Evolutionary conservation across 768 basidiomycete species (phyloP), one percentile per base, ranked within the genome.

Genomic region (Trichaptum fuscoviolaceum): DNA sequence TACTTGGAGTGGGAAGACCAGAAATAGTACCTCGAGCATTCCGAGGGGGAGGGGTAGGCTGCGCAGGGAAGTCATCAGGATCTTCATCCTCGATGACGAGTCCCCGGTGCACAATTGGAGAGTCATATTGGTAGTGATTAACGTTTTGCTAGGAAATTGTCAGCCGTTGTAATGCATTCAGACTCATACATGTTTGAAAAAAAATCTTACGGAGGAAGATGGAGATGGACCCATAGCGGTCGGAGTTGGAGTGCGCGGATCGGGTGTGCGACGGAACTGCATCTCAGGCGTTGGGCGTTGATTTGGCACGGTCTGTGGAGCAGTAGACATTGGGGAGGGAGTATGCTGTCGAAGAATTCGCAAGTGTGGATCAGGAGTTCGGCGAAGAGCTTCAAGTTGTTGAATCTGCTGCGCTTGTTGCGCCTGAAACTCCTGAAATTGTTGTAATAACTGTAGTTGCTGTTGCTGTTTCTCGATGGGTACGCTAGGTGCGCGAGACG

Each of bases 21-120:
- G 75, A 78, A 68, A 80, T 80, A 52, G 12, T 3, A 52, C 42
- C 42, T 52, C 42, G 42, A 52, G 20, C 10, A 20, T 52, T 52
- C 35, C 72, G 73, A 35, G 74, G 76, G 35, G 76, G 76, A 27
- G 80, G 78, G 35, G 80, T 80, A 58, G 71, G 60, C 20, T 72
- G 69, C 15, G 72, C 73, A 0, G 68, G 68, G 15, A 80, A 77
- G 65, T 89, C 88, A 52, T 91, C 42, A 20, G 42, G 42, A 52
- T 52, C 89, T 58, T 89, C 87, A 65, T 89, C 87, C 73, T 89
- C 90, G 57, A 92, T 81, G 0, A 91, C 78, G 26, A 89, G 82
- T 72, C 89, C 88, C 76, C 69, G 87, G 78, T 34, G 25, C 3
- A 25, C 30, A 12, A 61, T 25, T 25, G 30, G 59, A 61, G 25